Percentiles rank a stretch among this genome's conserved stretches.
Evolutionary conservation across 805 yeast genomes (phyloP).

Genomic region (Candida maris): DNA sequence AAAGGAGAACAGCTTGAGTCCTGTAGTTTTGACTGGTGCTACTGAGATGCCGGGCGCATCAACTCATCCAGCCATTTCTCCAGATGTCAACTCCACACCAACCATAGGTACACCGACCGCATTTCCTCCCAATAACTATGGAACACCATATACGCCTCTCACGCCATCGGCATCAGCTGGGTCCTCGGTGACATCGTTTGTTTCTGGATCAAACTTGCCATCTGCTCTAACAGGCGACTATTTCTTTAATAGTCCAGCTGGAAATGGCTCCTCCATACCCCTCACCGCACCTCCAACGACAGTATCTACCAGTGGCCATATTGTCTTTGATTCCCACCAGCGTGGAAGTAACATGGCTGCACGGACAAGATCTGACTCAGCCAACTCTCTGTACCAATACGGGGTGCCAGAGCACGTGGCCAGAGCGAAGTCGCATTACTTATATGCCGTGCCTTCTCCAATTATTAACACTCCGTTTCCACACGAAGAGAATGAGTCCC

Average conservation of each 20-base stretch:
- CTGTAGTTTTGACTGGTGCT: background rate
- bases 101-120: conserved; percentile 5
- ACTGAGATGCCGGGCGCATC: background rate
- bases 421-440: background rate
- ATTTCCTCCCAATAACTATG: background rate
- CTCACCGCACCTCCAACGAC: background rate
- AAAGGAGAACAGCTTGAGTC: conserved; percentile 6
- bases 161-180: conserved; percentile 25
- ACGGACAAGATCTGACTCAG: conserved; percentile 21
- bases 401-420: background rate
- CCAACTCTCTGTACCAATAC: conserved; percentile 12
- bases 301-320: background rate
- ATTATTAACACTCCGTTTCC: conserved; percentile 17
- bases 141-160: conserved; percentile 17
- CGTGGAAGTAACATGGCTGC: background rate
- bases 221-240: conserved; percentile 2
- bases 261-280: background rate
- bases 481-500: conserved; percentile 15
- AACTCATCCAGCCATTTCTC: conserved; percentile 3
- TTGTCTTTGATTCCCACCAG: background rate
- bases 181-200: conserved; percentile 19
- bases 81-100: conserved; percentile 13
- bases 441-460: conserved; percentile 13
- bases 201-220: conserved; percentile 8
- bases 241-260: conserved; percentile 1